Conservation (phyloP, 805 yeast species). For the Saturnispora kantuleensis region DNA sequence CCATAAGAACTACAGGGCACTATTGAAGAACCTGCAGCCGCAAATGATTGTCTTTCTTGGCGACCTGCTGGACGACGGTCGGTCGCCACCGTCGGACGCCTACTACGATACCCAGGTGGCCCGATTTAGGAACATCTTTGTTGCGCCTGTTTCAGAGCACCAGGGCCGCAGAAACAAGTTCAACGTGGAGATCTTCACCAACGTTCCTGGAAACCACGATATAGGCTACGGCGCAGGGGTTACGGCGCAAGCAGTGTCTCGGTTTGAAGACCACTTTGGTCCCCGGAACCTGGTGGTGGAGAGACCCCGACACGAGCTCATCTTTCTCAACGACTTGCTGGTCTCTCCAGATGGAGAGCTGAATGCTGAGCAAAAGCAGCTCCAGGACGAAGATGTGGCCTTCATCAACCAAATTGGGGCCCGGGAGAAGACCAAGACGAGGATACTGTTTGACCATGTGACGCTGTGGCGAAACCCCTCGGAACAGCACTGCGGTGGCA, state of each 20-base stretch:
- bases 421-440: slow-evolving; percentile 30
- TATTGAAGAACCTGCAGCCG: slow-evolving; percentile 56
- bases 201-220: slow-evolving; percentile 85
- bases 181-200: slow-evolving; percentile 33
- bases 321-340: slow-evolving; percentile 73
- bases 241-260: slow-evolving; percentile 38
- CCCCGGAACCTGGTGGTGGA: slow-evolving; percentile 46
- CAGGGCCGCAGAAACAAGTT: slow-evolving; percentile 5
- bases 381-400: slow-evolving; percentile 34
- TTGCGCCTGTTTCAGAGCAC: slow-evolving; percentile 24
- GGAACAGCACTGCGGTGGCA: slow-evolving; percentile 58
- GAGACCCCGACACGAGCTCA: slow-evolving; percentile 59
- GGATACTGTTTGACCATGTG: slow-evolving; percentile 73
- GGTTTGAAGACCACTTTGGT: slow-evolving; percentile 72
- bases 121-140: slow-evolving; percentile 58
- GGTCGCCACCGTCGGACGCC: slow-evolving; percentile 45
- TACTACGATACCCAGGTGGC: slow-evolving; percentile 42
- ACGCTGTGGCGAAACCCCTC: slow-evolving; percentile 65
- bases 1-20: slow-evolving; percentile 58
- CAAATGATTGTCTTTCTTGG: slow-evolving; percentile 75
- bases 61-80: slow-evolving; percentile 89
- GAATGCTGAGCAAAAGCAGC: slow-evolving; percentile 38
- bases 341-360: slow-evolving; percentile 49
- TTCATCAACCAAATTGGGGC: slow-evolving; percentile 16
- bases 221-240: slow-evolving; percentile 83